These are phyloP conservation scores for Alternaria ethzedia DNA, from an alignment of 2,329 filamentous ascomycete genomes.

Conservation along the genomic window DNA sequence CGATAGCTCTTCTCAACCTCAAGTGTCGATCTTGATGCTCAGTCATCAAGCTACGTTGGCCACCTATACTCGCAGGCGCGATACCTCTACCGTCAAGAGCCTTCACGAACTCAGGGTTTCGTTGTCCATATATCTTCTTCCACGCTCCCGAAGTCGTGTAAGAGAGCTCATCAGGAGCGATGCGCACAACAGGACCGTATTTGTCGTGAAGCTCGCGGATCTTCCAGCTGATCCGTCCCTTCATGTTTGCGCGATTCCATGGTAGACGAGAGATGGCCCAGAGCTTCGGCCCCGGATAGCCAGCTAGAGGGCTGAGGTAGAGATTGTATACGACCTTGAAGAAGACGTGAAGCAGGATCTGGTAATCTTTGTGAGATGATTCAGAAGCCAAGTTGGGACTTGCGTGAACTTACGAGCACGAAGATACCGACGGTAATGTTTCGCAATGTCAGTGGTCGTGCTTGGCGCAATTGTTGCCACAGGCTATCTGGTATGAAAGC, in stretches of 20 bases:
- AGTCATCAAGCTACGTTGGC: conserved; percentile 12
- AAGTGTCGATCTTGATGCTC: conserved; percentile 12
- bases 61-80: conserved; percentile 9
- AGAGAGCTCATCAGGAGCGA: conserved; percentile 7
- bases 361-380: neutral
- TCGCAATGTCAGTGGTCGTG: neutral
- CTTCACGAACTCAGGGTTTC: conserved; percentile 9
- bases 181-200: conserved; percentile 8
- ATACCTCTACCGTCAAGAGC: conserved; percentile 10
- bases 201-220: conserved; percentile 5
- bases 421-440: neutral
- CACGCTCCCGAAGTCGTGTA: conserved; percentile 6
- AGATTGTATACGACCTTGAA: conserved; percentile 6
- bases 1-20: conserved; percentile 9
- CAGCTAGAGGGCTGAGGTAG: conserved; percentile 8
- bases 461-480: neutral
- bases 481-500: neutral
- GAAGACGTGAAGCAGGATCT: neutral
- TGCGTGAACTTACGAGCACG: neutral
- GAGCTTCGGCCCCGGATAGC: conserved; percentile 14
- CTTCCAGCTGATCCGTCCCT: conserved; percentile 6
- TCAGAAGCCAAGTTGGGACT: neutral
- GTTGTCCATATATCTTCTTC: conserved; percentile 16
- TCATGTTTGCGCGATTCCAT: conserved; percentile 3
- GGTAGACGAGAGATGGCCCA: conserved; percentile 11